phyloP scores from a whole-genome alignment of 116 monocot genomes.

The Zostera marina region DNA sequence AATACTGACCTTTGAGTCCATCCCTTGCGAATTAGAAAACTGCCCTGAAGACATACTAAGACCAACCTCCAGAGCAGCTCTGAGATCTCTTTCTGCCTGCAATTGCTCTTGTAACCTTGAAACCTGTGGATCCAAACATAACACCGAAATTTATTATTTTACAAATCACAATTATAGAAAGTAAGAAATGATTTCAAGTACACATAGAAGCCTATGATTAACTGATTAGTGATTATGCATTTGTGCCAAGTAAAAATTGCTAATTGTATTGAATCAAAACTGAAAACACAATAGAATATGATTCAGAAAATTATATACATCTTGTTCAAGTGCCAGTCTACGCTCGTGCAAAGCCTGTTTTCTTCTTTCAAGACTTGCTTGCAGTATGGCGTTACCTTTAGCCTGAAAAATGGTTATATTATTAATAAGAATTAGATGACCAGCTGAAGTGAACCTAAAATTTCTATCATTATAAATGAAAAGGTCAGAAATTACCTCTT shows the following conservation, averaged over 20 bases:
- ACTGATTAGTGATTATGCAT: too few relatives aligned
- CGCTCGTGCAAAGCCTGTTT: slow-evolving; percentile 98
- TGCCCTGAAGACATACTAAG: slow-evolving; percentile 96
- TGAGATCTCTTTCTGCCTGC: slow-evolving; percentile 94
- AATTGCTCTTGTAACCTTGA: slow-evolving; percentile 93
- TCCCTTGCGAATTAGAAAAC: slow-evolving; percentile 47
- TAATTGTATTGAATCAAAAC: too few relatives aligned
- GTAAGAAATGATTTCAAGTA: too few relatives aligned
- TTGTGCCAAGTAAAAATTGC: too few relatives aligned
- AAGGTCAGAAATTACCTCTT: slow-evolving; percentile 49
- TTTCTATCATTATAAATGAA: background rate
- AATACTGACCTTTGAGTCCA: slow-evolving; percentile 30
- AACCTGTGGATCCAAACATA: slow-evolving; percentile 29
- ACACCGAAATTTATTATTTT: too few relatives aligned
- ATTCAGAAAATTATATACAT: slow-evolving; percentile 32
- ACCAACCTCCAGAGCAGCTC: slow-evolving; percentile 16
- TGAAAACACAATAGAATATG: background rate
- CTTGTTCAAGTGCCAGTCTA: slow-evolving; percentile 89
- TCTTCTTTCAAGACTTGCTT: slow-evolving; percentile 97
- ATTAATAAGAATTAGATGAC: background rate
- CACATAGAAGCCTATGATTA: too few relatives aligned
- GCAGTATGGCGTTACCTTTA: slow-evolving; percentile 96
- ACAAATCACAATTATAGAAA: too few relatives aligned
- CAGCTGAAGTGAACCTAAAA: background rate
- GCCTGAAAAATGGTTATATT: slow-evolving; percentile 39